Base-by-base conservation (phyloP, 1,284 basidiomycete species). In the Ceratobasidium sp. region DNA sequence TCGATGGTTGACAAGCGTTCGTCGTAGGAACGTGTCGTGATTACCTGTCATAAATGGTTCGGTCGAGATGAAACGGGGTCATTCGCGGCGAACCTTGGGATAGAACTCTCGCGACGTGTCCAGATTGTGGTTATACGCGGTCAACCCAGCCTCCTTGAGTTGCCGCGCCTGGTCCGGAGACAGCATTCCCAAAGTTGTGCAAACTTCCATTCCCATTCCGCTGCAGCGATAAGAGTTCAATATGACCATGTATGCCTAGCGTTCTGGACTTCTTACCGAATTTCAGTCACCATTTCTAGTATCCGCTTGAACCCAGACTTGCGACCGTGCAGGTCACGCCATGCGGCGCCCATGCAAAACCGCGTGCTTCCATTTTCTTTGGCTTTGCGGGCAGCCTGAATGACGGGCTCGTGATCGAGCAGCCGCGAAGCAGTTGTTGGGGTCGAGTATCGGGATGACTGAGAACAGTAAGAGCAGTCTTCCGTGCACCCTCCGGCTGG, bases 281-380 rank as follows among this genome's bases (percentile, higher is more conserved):
- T 77, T 51, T 87, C 87, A 63, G 80, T 82, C 59, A 99, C 97
- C 96, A 98, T 99, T 77, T 90, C 86, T 76, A 99, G 84, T 80
- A 99, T 98, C 78, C 90, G 74, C 22, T 98, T 93, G 79, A 99
- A 99, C 0, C 96, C 96, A 65, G 93, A 88, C 83, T 98, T 98
- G 77, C 95, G 89, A 2, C 97, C 96, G 34, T 93, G 90, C 61
- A 98, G 88, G 82, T 98, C 97, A 78, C 97, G 87, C 97, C 97
- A 99, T n/a, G 97, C 97, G 3, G 97, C 96, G 74, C 97, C 97
- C 97, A 98, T 98, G 83, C 97, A 99, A 85, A 98, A 98, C 29
- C 97, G 88, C 24, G 97, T 99, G 81, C 93, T 96, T 39, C 97
- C 97, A 80, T 98, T 98, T 77, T 86, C 95, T 81, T 98, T 98